Evolutionary conservation across 306 rosid species (phyloP), one percentile per base, ranked within the genome.

Genomic region (Ceratonia siliqua): DNA sequence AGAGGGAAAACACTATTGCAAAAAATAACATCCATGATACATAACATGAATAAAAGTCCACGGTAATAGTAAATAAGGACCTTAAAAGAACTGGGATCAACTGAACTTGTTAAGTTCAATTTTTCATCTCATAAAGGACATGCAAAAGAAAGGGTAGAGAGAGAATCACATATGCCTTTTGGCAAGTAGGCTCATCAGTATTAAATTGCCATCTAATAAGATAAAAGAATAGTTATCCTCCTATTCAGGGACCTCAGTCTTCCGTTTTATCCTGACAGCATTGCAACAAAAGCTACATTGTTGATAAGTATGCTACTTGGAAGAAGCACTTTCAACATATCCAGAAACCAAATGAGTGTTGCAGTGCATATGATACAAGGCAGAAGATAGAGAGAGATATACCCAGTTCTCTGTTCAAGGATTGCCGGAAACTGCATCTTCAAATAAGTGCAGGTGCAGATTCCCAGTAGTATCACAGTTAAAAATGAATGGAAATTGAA

Each of bases 401-500:
- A 84, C 88, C 88, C 88, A 8, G 88, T 84, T 81, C 75, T 78
- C 63, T 78, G 83, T 54, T 84, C 88, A 63, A 84, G 79, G 69
- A 84, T 58, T 2, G 85, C 85, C 28, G 88, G 85, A 78, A 84
- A 84, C 71, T 84, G 88, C 85, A 84, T 81, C 79, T 84, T 84
- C 73, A 84, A 55, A 73, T 68, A 84, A 49, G 88, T 84, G 75
- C 88, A 84, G 42, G 85, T 75, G 35, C 88, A 84, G 61, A 84
- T 84, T 39, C 81, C 88, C 76, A 84, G 49, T 30, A 84, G 85
- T 72, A 84, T 79, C 20, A 84, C 88, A 20, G 85, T 77, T 18
- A 84, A 76, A 78, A 84, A 84, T 2, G 88, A 84, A 70, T 84
- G 88, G 69, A 84, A 84, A 78, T 84, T 84, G 81, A 84, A 84